Percentiles rank a stretch among this genome's conserved stretches.
Evolutionary conservation across 495 filamentous ascomycete species (phyloP).

Genomic region (Aspergillus biplanus): DNA sequence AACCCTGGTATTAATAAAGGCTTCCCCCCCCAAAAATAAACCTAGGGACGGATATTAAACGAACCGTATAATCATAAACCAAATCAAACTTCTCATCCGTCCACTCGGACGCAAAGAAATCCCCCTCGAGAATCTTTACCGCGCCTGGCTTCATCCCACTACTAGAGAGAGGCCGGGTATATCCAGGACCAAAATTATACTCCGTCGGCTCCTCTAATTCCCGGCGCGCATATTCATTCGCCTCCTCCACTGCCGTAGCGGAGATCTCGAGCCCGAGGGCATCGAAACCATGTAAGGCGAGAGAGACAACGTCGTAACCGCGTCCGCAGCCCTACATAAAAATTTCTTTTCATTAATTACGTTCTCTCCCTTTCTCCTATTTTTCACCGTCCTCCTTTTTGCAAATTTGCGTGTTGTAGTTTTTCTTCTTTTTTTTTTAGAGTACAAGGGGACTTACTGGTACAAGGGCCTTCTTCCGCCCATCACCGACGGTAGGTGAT

Average conservation of each 20-base stretch:
- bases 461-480: constrained; percentile 42
- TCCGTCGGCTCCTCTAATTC: constrained; percentile 22
- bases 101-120: constrained; percentile 68
- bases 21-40: no score
- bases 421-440: no score
- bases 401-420: no score
- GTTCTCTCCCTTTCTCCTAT: no score
- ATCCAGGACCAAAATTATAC: constrained; percentile 25
- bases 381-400: no score
- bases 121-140: constrained; percentile 58
- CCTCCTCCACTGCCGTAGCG: constrained; percentile 24
- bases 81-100: constrained; percentile 61
- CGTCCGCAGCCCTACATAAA: constrained; percentile 35
- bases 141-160: constrained; percentile 6
- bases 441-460: constrained; percentile 29
- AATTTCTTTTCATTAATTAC: no score
- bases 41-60: no score
- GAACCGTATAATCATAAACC: constrained; percentile 77
- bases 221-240: constrained; percentile 22
- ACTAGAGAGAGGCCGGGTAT: background rate
- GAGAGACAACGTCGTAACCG: constrained; percentile 38
- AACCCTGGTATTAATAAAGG: no score
- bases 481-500: constrained; percentile 19
- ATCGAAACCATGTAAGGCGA: constrained; percentile 38
- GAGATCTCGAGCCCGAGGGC: constrained; percentile 35